Percentiles rank a stretch among this genome's conserved stretches.
phyloP scores from a whole-genome alignment of 768 basidiomycete genomes.

The Mycena galericulata region DNA sequence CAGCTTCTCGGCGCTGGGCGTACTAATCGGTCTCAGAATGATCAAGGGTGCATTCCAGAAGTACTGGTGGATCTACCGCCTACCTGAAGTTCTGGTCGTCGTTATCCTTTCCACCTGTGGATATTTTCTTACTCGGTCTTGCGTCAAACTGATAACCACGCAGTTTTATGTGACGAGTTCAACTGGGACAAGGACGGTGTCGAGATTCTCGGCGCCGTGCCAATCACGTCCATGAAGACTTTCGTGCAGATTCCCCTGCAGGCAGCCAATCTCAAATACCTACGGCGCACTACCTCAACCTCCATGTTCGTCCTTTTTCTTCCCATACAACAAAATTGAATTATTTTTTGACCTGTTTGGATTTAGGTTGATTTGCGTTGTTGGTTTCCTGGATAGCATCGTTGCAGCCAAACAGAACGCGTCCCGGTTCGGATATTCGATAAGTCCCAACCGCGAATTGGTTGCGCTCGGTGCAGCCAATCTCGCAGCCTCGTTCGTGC shows the following conservation, averaged over 20 bases:
- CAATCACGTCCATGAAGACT: constrained; percentile 65
- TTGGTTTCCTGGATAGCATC: constrained; percentile 95
- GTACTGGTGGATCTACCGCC: constrained; percentile 77
- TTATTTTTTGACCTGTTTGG: not conserved
- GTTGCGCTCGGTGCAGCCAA: constrained; percentile 93
- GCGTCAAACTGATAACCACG: not conserved
- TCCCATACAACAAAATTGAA: not conserved
- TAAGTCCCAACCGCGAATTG: constrained; percentile 94
- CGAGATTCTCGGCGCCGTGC: constrained; percentile 84
- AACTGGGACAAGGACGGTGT: constrained; percentile 85
- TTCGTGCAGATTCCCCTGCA: constrained; percentile 84
- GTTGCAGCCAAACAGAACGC: constrained; percentile 96
- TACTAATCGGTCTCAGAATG: constrained; percentile 71
- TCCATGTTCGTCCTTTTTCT: constrained; percentile 66
- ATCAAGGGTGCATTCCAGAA: constrained; percentile 70
- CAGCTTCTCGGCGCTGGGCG: constrained; percentile 75
- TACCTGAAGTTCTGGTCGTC: constrained; percentile 92
- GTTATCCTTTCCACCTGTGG: constrained; percentile 87
- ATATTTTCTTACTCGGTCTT: constrained; percentile 37
- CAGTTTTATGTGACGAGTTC: constrained; percentile 78
- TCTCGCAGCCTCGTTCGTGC: constrained; percentile 80
- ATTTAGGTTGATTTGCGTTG: constrained; percentile 76
- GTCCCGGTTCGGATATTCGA: constrained; percentile 85
- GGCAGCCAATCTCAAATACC: constrained; percentile 67
- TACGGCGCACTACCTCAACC: constrained; percentile 86